Evolutionary conservation across 2,329 filamentous ascomycete genomes (phyloP).

Genomic region (Macrophomina phaseolina): DNA sequence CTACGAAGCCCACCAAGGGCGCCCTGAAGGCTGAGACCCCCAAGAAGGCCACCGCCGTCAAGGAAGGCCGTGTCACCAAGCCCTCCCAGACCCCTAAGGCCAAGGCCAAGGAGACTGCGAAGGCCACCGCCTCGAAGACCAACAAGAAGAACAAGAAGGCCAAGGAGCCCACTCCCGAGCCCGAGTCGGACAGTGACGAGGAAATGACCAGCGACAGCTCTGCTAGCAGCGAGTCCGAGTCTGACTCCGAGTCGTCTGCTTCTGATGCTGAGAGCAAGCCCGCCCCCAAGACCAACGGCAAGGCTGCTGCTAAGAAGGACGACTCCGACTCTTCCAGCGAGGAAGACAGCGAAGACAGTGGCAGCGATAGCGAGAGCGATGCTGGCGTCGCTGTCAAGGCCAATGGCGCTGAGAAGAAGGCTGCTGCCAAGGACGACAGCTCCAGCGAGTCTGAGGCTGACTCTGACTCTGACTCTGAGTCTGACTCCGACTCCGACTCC

Average conservation of each 20-base stretch:
- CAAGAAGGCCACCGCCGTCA: conserved; percentile 63
- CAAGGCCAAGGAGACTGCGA: conserved; percentile 71
- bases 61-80: conserved; percentile 72
- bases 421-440: conserved; percentile 37
- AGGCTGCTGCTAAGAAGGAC: conserved; percentile 30
- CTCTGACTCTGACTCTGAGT: conserved; percentile 45
- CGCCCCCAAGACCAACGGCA: conserved; percentile 37
- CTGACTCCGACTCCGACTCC: conserved; percentile 48
- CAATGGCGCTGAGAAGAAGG: conserved; percentile 41
- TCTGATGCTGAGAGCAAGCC: conserved; percentile 30
- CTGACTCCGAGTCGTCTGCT: conserved; percentile 32
- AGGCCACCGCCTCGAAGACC: conserved; percentile 48
- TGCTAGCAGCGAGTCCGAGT: conserved; percentile 44
- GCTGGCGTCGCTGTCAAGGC: conserved; percentile 37
- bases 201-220: conserved; percentile 39
- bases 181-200: conserved; percentile 41
- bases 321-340: conserved; percentile 24
- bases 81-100: conserved; percentile 67
- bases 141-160: conserved; percentile 58
- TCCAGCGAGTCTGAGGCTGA: conserved; percentile 46
- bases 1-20: conserved; percentile 52
- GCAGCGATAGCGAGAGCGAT: conserved; percentile 33
- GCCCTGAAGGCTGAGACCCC: conserved; percentile 60
- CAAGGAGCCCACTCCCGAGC: conserved; percentile 55
- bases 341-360: conserved; percentile 30